Evolutionary conservation across 495 filamentous ascomycete genomes (phyloP), one percentile per base, ranked within the genome.

Genomic region (Hypoxylon cercidicola): DNA sequence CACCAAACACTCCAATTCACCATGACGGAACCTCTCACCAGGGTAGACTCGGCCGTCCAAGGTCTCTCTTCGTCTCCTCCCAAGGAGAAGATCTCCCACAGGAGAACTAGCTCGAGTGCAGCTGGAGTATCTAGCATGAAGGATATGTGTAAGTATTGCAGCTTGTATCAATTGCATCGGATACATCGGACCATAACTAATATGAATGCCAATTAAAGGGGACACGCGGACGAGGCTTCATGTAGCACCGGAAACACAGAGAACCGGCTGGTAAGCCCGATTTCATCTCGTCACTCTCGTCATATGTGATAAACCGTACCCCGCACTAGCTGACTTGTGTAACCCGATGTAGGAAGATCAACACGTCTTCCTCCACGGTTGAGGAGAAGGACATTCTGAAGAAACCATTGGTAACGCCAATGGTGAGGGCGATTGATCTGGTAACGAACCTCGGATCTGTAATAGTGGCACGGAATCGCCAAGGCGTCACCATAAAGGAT

Each of bases 401-500:
- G 78, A 89, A 95, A 76, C 77, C 85, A 47, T 89, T 97, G 66
- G 85, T 89, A 73, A 87, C 77, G 18, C 93, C 93, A 35, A 87
- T 88, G 8, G 88, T 97, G 78, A 96, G 93, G 84, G 94, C 93
- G 80, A 91, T 97, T 78, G 92, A 96, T 80, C 82, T 97, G 10
- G 86, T 92, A 75, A 96, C 94, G 83, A 88, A 90, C 4, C 81
- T 93, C 35, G 93, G 93, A n/a, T 80, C 93, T 7, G 88, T 93
- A 64, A 91, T 97, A 70, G 91, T 91, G 37, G 93, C 93, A 64
- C 85, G 93, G 64, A 97, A 97, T 75, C 76, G 90, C 60, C 93
- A 94, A 75, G 93, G 93, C 34, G 92, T 97, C 64, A 97, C 93
- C 37, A 91, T 97, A 82, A 96, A 96, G 81, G 93, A 97, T 77